phyloP scores from a whole-genome alignment of 495 filamentous ascomycete genomes.

The Sphaerosporella brunnea region DNA sequence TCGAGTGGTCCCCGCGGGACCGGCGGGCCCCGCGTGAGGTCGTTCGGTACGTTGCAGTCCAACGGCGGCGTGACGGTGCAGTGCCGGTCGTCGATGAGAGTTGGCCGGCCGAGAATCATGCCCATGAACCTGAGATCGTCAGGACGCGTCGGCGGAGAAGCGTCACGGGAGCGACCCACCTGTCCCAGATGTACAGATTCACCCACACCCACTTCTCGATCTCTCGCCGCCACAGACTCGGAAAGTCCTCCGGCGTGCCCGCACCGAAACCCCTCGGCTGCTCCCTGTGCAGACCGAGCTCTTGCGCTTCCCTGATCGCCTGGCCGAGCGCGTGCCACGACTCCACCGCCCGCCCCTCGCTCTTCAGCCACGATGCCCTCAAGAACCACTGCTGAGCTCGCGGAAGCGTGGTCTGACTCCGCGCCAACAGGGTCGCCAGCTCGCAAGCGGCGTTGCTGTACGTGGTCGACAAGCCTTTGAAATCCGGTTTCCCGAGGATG shows the following conservation, averaged over 20 bases:
- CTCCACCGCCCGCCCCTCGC: conserved; percentile 27
- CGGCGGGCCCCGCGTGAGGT: conserved; percentile 26
- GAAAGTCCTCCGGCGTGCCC: conserved; percentile 12
- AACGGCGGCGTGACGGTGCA: conserved; percentile 28
- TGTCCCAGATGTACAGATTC: conserved; percentile 40
- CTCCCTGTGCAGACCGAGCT: conserved; percentile 42
- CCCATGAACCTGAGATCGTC: conserved; percentile 29
- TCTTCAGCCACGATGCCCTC: conserved; percentile 28
- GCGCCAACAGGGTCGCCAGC: conserved; percentile 37
- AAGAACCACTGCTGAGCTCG: conserved; percentile 41
- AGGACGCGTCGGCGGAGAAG: conserved; percentile 7
- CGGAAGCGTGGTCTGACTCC: conserved; percentile 36
- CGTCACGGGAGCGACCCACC: conserved; percentile 27
- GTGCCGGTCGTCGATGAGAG: conserved; percentile 33
- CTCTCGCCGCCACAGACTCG: conserved; percentile 38
- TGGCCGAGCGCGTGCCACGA: conserved; percentile 42
- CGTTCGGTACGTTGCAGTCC: conserved; percentile 27
- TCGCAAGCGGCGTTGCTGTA: conserved; percentile 40
- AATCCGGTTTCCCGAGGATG: conserved; percentile 41
- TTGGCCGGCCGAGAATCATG: conserved; percentile 41
- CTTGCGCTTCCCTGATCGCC: conserved; percentile 43
- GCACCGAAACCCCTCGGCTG: conserved; percentile 9
- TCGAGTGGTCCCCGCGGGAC: conserved; percentile 24
- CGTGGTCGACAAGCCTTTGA: conserved; percentile 39
- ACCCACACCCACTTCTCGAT: conserved; percentile 38